Evolutionary conservation across 805 yeast species (phyloP).

Genomic region (Candida cerambycidarum): DNA sequence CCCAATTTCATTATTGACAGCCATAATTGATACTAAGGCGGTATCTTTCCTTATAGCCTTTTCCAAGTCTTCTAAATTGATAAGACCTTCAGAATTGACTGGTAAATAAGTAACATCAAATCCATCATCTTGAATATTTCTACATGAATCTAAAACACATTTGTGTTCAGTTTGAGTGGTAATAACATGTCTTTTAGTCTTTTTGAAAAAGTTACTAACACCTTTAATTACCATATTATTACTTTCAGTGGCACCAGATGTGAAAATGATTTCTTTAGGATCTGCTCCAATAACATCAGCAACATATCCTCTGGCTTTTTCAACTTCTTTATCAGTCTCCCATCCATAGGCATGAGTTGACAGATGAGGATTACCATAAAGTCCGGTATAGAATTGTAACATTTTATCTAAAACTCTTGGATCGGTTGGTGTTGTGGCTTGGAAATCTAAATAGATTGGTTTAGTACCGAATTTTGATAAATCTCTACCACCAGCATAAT

Average conservation of each 20-base stretch:
- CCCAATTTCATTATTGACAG: slow-evolving; percentile 97
- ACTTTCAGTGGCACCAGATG: slow-evolving; percentile 97
- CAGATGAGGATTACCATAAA: slow-evolving; percentile 97
- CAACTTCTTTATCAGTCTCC: slow-evolving; percentile 95
- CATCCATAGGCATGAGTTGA: slow-evolving; percentile 97
- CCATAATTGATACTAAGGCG: slow-evolving; percentile 88
- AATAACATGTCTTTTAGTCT: slow-evolving; percentile 88
- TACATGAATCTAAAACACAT: slow-evolving; percentile 96
- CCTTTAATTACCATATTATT: slow-evolving; percentile 96
- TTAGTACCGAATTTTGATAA: slow-evolving; percentile 60
- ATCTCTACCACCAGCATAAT: slow-evolving; percentile 47
- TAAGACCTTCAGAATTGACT: slow-evolving; percentile 76
- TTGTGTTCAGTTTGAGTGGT: slow-evolving; percentile 98
- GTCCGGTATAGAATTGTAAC: slow-evolving; percentile 84
- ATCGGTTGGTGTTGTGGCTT: slow-evolving; percentile 97
- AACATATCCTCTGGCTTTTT: slow-evolving; percentile 76
- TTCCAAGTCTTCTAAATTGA: slow-evolving; percentile 74
- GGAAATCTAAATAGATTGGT: slow-evolving; percentile 95
- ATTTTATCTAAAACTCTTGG: slow-evolving; percentile 92
- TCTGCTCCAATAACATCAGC: slow-evolving; percentile 89
- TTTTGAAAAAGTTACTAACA: slow-evolving; percentile 87
- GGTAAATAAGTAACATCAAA: slow-evolving; percentile 93
- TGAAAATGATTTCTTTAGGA: slow-evolving; percentile 94
- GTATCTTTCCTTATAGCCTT: slow-evolving; percentile 89
- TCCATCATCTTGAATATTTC: slow-evolving; percentile 94